Evolutionary conservation across 2,329 filamentous ascomycete genomes (phyloP), one percentile per base, ranked within the genome.

Genomic region (Rhytidhysteron rufulum): DNA sequence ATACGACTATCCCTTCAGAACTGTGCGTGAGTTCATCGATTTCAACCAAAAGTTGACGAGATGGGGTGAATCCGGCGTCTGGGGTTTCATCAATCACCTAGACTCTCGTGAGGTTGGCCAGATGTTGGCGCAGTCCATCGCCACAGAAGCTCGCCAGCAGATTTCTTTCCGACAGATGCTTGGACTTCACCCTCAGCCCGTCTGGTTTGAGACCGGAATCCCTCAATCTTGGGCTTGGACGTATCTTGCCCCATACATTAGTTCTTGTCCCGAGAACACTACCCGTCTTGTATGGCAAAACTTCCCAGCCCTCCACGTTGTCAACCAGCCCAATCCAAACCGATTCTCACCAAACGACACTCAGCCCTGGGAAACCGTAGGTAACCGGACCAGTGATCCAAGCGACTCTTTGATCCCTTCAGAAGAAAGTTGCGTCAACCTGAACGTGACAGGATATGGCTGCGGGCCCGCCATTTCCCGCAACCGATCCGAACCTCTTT

Each of bases 201-300:
- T 85, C 8, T 93, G 85, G 85, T 89, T 91, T 58, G 81, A 87
- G 54, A 74, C 80, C 5, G 86, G 86, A 29, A 82, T 91, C 18
- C 87, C 86, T 0, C 88, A 94, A 62, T 87, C 83, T 0, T 94
- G 87, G 86, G 79, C 82, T 0, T 94, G 88, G 88, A 85, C 86
- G 0, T 74, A 88, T 17, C 72, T 93, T 4, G 86, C 88, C 0
- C 88, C 86, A 0, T 89, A 89, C 65, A 90, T 94, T 62, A 82
- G 79, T 25, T 83, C 75, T 4, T 94, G 88, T 62, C 87, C 88
- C 0, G 68, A 67, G 31, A 80, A 84, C 60, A 81, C 83, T 50
- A 91, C 86, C 1, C 80, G 86, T 5, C 71, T 94, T 21, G 76
- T 81, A 18, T 94, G 88, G 87, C 85, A 91, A 61, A 94, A 94